Base-by-base conservation (phyloP, 202 grass and related monocot species). In the Setaria viridis region DNA sequence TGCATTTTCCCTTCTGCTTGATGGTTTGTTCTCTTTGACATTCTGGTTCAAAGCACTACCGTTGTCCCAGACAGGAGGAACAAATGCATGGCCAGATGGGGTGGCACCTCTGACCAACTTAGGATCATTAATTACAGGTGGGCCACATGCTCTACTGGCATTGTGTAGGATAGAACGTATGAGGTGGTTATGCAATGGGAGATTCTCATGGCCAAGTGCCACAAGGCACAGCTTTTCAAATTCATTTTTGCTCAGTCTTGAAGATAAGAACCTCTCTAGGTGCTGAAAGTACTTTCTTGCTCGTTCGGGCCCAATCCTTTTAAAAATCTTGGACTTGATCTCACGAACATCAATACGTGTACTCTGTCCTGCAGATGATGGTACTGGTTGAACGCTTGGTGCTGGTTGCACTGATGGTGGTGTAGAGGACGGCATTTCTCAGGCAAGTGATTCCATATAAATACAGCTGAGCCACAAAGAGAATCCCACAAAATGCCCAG, bases 121-220 rank as follows among this genome's bases (percentile, higher is more conserved):
- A 29, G 77, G 59, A 19, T 39, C 43, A 74, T 78, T 64, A 77
- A 76, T 85, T 58, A 72, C 45, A 20, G 93, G 88, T 55, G 91
- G 93, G 35, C 79, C 76, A 84, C 85, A 94, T 57, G 84, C 87
- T 51, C 66, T 76, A 74, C 79, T 84, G 49, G 96, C 90, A 93
- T 99, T 99, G 68, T 62, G 87, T 67, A 99, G 89, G 76, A 99
- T 84, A 46, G 88, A 94, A 78, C 76, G 25, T 64, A 99, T 85
- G 34, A 99, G 89, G 39, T 81, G 78, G 88, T 99, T 99, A 85
- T 99, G 96, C 85, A 96, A 90, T 59, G 89, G 68, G 79, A 92
- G 76, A 67, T 94, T 99, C 62, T 99, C 90, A 54, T 63, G 90
- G 45, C 87, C 93, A 82, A 99, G 81, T 57, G 82, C 71, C 48